Evolutionary conservation across 2,329 filamentous ascomycete genomes (phyloP), one percentile per base, ranked within the genome.

Genomic region (Exophiala dermatitidis): DNA sequence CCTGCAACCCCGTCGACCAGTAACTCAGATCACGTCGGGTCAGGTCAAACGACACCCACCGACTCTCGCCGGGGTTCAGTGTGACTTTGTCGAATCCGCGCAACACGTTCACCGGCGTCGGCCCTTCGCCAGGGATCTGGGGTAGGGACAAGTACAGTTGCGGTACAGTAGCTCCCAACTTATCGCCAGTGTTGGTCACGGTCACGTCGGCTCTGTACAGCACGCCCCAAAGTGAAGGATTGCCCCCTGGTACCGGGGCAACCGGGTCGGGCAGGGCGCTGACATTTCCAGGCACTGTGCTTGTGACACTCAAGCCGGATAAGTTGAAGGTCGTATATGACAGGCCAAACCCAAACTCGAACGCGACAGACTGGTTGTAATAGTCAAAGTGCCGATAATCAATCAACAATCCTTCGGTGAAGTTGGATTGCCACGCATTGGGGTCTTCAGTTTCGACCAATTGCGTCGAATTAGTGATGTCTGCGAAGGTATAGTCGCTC

Each of bases 241-340:
- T 76, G 1, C 81, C 81, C 46, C 80, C 79, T 66, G 76, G 67
- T 64, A 72, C 72, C 71, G 88, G 83, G 50, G 84, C 75, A 52
- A 77, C 71, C 10, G 52, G 43, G 19, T 50, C 48, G n/a, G 56
- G 56, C 55, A 63, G 31, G 12, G 43, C 72, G 68, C n/a, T 73
- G 76, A 8, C 79, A 73, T 69, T 86, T 6, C 34, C 41, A 81
- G 0, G 83, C 68, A 2, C 72, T 71, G 49, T 77, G 75, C 58
- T 85, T 77, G 72, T 63, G 33, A 89, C 71, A 31, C 75, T 68
- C 33, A 93, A 71, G 66, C 86, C 74, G n/a, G 84, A 81, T 72
- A 89, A 89, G 50, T 79, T 69, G 65, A 94, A 91, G 2, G 78
- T 88, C 1, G 87, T 89, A 76, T 93, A 94, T 2, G 82, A 86